Base-by-base conservation (phyloP, 2,329 filamentous ascomycete genomes). In the Fusarium begoniae region DNA sequence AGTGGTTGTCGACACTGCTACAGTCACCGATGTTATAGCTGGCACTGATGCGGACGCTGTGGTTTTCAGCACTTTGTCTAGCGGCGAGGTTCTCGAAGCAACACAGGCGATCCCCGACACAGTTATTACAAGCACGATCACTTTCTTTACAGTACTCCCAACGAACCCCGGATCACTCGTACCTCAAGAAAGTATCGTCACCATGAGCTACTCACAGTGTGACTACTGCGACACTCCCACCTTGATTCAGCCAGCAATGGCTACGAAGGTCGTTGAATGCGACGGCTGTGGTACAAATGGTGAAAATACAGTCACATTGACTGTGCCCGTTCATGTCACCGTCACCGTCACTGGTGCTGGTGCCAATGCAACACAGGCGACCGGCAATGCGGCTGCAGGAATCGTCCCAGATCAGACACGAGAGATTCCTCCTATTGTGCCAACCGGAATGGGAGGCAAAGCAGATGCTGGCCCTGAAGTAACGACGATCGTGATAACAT, bases 141-240 rank as follows among this genome's bases (percentile, higher is more conserved):
- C 70, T 3, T 79, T 79, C 69, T 70, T 61, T 26, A 78, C 75
- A 14, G 62, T 76, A 13, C 78, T 80, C 51, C 72, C 81, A 11
- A 82, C 82, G 10, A 78, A 83, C 68, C 77, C 79, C 0, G 80
- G 79, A 6, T 66, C 68, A 26, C 78, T 85, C 26, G 71, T 80
- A n/a, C 77, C 74, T 24, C 73, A 79, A 7, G 76, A 82, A 64
- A 82, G 81, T 56, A 75, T 77, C 50, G 80, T 82, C 13, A 82
- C 81, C 22, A 69, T 82, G 30, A 56, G 66, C n/a, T 72, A 72
- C 18, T 67, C 77, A n/a, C 59, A 72, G 6, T 79, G 78, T 41
- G 63, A 56, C 7, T 79, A 58, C 3, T 79, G 75, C 51, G 63
- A 73, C 22, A 76, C 66, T 18, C 73, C 72, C 14, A 57, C 44